Percentiles rank a stretch among this genome's conserved stretches.
Evolutionary conservation across 495 filamentous ascomycete genomes (phyloP).

Genomic region (Letharia lupina): DNA sequence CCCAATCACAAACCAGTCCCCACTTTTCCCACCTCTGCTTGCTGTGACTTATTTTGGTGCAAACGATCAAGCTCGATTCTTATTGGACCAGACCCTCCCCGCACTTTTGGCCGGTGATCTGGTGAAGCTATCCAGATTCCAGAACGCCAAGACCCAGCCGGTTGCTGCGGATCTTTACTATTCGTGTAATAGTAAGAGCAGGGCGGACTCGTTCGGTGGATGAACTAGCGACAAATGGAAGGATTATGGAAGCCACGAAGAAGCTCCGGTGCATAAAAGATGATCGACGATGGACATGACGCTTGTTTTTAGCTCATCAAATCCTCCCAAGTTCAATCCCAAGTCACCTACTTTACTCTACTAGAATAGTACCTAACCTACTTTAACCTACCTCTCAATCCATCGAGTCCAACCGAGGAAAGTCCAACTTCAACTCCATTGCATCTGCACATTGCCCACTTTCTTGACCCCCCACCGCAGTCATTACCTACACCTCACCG

Average conservation of each 20-base stretch:
- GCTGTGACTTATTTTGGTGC: too few species aligned
- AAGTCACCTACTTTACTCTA: too few species aligned
- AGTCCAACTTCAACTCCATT: not conserved
- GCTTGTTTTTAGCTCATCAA: not conserved
- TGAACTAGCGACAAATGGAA: not conserved
- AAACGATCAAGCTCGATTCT: too few species aligned
- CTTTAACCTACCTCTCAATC: too few species aligned
- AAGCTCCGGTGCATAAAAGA: not conserved
- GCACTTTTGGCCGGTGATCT: too few species aligned
- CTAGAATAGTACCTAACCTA: too few species aligned
- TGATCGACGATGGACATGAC: slow-evolving; percentile 5
- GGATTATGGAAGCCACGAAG: slow-evolving; percentile 7
- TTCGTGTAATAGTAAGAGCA: not conserved
- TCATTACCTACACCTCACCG: not conserved
- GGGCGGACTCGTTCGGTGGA: not conserved
- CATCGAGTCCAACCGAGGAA: not conserved
- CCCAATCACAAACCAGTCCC: not conserved
- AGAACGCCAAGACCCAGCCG: not conserved
- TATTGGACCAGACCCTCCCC: too few species aligned
- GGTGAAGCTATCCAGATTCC: not conserved
- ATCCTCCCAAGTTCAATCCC: not conserved
- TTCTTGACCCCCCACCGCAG: not conserved
- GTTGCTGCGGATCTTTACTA: not conserved
- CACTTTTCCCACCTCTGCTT: too few species aligned
- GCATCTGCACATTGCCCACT: not conserved